phyloP scores from a whole-genome alignment of 495 filamentous ascomycete species.

The Venustampulla echinocandica region DNA sequence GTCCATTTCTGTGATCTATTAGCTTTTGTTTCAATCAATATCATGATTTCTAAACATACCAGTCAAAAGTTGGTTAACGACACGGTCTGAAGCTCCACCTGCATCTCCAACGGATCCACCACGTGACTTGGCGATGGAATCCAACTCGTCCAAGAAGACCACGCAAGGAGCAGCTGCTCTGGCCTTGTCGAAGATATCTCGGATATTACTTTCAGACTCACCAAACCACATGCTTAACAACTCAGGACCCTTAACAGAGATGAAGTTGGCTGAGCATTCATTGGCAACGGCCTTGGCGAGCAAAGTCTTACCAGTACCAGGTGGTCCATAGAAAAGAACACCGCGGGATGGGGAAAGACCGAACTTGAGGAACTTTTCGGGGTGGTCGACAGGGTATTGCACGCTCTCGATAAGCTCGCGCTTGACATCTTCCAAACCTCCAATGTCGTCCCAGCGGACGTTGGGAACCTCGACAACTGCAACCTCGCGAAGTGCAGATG shows the following conservation, averaged over 20 bases:
- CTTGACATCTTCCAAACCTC: constrained; percentile 97
- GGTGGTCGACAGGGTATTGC: constrained; percentile 98
- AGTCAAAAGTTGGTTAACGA: constrained; percentile 98
- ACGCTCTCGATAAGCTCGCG: constrained; percentile 98
- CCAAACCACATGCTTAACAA: constrained; percentile 99
- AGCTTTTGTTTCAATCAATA: constrained; percentile 26
- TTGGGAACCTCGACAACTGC: constrained; percentile 99
- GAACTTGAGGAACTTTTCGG: constrained; percentile 99
- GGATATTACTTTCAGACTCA: constrained; percentile 99
- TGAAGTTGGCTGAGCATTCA: constrained; percentile 98
- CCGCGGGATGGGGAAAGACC: constrained; percentile 95
- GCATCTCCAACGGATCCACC: constrained; percentile 95
- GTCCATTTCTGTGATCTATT: constrained; percentile 74
- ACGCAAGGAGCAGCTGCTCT: constrained; percentile 96
- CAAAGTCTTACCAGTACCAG: constrained; percentile 99
- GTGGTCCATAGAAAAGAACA: constrained; percentile 97
- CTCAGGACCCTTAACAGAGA: constrained; percentile 97
- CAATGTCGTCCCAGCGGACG: constrained; percentile 98
- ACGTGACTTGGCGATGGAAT: constrained; percentile 98
- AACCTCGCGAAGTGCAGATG: constrained; percentile 95
- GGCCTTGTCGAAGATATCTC: constrained; percentile 99
- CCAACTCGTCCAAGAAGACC: constrained; percentile 97
- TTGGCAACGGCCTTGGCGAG: constrained; percentile 99
- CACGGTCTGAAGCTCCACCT: constrained; percentile 96
- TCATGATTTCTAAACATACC: constrained; percentile 47